phyloP scores from a whole-genome alignment of 1,284 basidiomycete species.

The Pseudozyma thailandica region DNA sequence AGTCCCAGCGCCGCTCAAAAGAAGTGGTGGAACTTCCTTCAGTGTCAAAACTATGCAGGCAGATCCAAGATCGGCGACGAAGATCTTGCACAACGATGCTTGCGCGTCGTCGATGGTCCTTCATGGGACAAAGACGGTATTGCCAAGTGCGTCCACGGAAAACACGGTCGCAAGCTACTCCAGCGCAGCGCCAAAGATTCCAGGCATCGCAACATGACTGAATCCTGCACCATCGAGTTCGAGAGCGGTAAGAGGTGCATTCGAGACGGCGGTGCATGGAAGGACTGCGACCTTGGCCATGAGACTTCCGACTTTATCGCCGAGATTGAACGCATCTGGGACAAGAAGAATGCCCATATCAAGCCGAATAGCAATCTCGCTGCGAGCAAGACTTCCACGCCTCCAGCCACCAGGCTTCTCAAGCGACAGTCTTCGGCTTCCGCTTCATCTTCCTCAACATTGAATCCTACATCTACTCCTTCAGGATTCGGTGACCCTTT shows the following conservation, averaged over 20 bases:
- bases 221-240: conserved; percentile 52
- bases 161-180: conserved; percentile 45
- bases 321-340: conserved; percentile 53
- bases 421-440: conserved; percentile 28
- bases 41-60: conserved; percentile 53
- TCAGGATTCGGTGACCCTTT: conserved; percentile 19
- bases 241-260: conserved; percentile 51
- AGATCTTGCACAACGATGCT: conserved; percentile 40
- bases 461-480: conserved; percentile 1
- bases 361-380: neutral
- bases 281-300: conserved; percentile 54
- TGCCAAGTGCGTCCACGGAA: conserved; percentile 45
- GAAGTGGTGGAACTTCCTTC: conserved; percentile 56
- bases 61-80: conserved; percentile 51
- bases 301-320: conserved; percentile 50
- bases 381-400: conserved; percentile 4
- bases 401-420: conserved; percentile 10
- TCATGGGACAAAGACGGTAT: conserved; percentile 55
- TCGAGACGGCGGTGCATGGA: conserved; percentile 55
- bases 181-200: conserved; percentile 38
- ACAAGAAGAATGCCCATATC: conserved; percentile 21
- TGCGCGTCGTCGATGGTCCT: conserved; percentile 43
- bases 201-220: conserved; percentile 24
- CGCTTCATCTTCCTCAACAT: conserved; percentile 15
- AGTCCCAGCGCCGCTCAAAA: conserved; percentile 54